Base-by-base conservation (phyloP, 331 rosid species). In the Acacia pycnantha region DNA sequence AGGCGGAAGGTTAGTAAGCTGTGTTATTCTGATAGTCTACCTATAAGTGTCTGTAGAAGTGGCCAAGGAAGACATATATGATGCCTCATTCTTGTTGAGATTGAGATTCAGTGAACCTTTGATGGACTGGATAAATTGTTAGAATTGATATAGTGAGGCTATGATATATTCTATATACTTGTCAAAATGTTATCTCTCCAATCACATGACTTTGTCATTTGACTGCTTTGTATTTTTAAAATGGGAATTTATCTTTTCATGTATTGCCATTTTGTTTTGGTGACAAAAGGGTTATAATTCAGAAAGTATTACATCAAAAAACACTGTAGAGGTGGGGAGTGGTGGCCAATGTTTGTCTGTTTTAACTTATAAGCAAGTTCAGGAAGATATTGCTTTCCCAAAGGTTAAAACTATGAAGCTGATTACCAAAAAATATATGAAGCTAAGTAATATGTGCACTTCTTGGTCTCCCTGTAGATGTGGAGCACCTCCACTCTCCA, bases 1-100 rank as follows among this genome's bases (percentile, higher is more conserved):
- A 16, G 65, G 44, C 70, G 90, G 91, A 85, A 89, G 98, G 95
- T 92, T 73, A 48, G 85, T 82, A 16, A 41, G 24, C 56, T 86
- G 5, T 46, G 19, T 31, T 50, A 62, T 41, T 37, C 14, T 64
- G 18, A 58, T 61, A 31, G n/a, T 50, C 27, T 19, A 35, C 53
- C 50, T 67, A 4, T 14, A 12, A 3, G 73, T 26, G 19, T 62
- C 66, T 72, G 53, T 37, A 44, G 37, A 24, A 79, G 48, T 64
- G 27, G 15, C 40, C 9, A 68, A 72, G 69, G 21, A 76, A 27
- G 77, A 83, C 29, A 62, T 37, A 14, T 73, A 62, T 66, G n/a
- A 6, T 51, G 68, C 41, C 14, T 22, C 33, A 41, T 31, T 21
- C 19, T 51, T 72, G 70, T 21, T 78, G 19, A 15, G 84, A 48